Conservation (phyloP, 208 protist species). For the Borovskyia barvae region DNA sequence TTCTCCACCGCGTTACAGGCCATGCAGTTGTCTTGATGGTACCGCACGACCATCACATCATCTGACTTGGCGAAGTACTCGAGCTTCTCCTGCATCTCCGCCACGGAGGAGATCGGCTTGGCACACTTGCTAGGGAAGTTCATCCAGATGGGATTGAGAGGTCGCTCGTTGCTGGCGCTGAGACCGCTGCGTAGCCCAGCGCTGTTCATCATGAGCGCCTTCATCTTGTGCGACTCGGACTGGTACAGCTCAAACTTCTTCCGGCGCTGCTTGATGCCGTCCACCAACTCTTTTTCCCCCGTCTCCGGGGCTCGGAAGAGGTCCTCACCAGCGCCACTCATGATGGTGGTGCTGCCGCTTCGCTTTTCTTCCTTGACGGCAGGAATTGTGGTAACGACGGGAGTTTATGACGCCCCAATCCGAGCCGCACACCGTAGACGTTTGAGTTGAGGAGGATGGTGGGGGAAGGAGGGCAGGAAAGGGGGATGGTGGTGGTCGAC, state of each 20-base stretch:
- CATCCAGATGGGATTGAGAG: constrained; percentile 69
- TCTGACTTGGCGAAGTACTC: constrained; percentile 73
- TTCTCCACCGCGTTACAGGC: constrained; percentile 84
- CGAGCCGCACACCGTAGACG: too few relatives aligned
- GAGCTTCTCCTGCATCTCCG: constrained; percentile 74
- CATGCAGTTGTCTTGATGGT: constrained; percentile 79
- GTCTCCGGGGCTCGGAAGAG: constrained; percentile 23
- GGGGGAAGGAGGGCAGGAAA: too few relatives aligned
- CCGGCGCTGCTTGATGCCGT: constrained; percentile 39
- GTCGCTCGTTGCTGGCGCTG: constrained; percentile 37
- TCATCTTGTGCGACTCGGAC: constrained; percentile 81
- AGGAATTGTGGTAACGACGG: too few relatives aligned
- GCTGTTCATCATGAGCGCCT: constrained; percentile 80
- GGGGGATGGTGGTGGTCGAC: too few relatives aligned
- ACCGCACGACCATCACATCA: constrained; percentile 84
- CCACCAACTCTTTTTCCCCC: constrained; percentile 33
- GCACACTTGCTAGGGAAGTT: constrained; percentile 75
- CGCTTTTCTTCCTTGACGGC: too few relatives aligned
- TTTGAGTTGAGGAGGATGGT: too few relatives aligned
- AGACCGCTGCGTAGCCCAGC: constrained; percentile 60
- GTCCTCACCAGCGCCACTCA: constrained; percentile 24
- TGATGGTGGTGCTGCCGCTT: too few relatives aligned
- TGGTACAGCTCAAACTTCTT: constrained; percentile 76
- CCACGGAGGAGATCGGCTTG: constrained; percentile 50
- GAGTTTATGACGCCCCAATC: too few relatives aligned